Conservation (phyloP, 202 grass and related monocot genomes). For the Cymbopogon flexuosus region DNA sequence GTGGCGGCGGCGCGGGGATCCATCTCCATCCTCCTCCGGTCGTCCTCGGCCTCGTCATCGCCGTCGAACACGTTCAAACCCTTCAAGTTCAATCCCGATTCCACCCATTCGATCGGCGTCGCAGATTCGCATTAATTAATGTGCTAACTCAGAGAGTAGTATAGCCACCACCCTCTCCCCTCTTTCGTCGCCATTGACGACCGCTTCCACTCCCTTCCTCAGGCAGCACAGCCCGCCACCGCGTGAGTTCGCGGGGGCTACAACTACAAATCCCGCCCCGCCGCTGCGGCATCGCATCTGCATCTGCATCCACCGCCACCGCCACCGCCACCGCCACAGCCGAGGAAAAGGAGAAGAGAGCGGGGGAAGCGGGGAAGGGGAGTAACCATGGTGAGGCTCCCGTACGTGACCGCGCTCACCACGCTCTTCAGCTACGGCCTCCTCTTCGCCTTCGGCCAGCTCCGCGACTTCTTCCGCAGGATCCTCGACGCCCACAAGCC, state of each 20-base stretch:
- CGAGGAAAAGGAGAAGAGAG: not conserved
- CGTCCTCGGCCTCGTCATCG: not conserved
- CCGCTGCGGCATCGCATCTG: not conserved
- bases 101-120: not conserved
- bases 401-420: conserved; percentile 70
- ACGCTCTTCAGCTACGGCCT: conserved; percentile 96
- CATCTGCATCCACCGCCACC: not conserved
- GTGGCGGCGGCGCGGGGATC: not conserved
- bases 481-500: conserved; percentile 71
- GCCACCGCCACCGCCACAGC: not conserved
- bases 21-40: not conserved
- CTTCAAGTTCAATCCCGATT: not conserved
- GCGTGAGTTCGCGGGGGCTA: conserved; percentile 1
- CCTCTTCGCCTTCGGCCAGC: conserved; percentile 92
- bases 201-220: conserved; percentile 28
- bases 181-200: conserved; percentile 37
- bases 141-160: not conserved
- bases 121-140: not conserved
- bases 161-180: conserved; percentile 13
- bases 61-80: conserved; percentile 5
- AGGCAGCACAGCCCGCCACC: not conserved
- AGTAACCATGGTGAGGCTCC: conserved; percentile 67
- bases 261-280: conserved; percentile 22
- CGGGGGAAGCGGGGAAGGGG: not conserved
- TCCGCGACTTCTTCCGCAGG: conserved; percentile 77